Evolutionary conservation across 2,329 filamentous ascomycete species (phyloP), one percentile per base, ranked within the genome.

Genomic region (Monosporascus sp.): DNA sequence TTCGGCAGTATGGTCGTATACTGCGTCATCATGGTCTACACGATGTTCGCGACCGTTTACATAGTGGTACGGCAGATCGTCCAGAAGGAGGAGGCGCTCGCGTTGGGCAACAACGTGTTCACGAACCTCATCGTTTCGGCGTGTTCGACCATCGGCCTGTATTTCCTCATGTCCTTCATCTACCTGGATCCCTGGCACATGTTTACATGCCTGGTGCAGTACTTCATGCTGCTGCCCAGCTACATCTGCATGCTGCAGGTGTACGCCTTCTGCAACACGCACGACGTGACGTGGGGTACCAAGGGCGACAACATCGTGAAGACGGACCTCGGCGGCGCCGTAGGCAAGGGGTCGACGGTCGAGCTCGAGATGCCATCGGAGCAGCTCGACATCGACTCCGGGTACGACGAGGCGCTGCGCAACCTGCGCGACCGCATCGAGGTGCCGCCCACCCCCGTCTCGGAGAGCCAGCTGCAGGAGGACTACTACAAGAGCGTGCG

Each of bases 121-220:
- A 94, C 92, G 55, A 97, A 97, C 72, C 81, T 99, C 57, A 90
- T 97, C 66, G 85, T 99, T 49, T 94, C 89, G 7, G 87, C 88
- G n/a, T 77, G 87, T 3, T 95, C 91, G 2, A 99, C 94, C 0
- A 75, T 97, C 41, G 94, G 95, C 1, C 79, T 99, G 40, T 99
- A 97, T 79, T 94, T 99, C 76, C 72, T 96, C 73, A 96, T 96
- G 86, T 94, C 88, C 24, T 91, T 99, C 75, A 75, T 99, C 56
- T 99, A 99, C 73, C 83, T 99, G 47, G 95, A 99, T 63, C 94
- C 94, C 0, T 99, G 94, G 94, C 94, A 99, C 77, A 94, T 99
- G 89, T 88, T 99, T 74, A 99, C 94, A 14, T 93, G 87, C 0
- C 86, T 90, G 0, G 83, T 80, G 0, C 92, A 97, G 70, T 99